phyloP scores from a whole-genome alignment of 768 basidiomycete genomes.

The Suillus cothurnatus region DNA sequence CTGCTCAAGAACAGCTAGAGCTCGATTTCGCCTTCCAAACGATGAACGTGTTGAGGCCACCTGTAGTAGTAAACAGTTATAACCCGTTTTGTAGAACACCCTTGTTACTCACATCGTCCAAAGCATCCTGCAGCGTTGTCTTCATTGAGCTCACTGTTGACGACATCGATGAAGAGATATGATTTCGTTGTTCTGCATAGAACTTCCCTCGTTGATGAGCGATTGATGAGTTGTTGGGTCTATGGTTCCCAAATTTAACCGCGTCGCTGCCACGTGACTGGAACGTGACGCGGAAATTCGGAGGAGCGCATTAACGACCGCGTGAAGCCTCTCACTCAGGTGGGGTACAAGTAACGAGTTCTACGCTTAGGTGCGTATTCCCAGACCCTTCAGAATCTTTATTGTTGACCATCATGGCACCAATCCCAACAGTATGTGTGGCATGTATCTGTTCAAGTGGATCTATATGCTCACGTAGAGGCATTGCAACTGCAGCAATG shows the following conservation, averaged over 20 bases:
- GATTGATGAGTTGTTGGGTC: conserved; percentile 1
- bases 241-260: conserved; percentile 17
- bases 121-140: conserved; percentile 54
- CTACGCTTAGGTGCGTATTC: conserved; percentile 13
- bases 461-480: conserved; percentile 14
- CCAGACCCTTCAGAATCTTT: conserved; percentile 10
- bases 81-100: neutral
- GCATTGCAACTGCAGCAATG: conserved; percentile 51
- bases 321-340: conserved; percentile 9
- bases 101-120: conserved; percentile 62
- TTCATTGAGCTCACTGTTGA: conserved; percentile 37
- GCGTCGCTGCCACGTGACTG: conserved; percentile 35
- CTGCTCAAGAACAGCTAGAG: conserved; percentile 58
- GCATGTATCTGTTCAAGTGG: neutral
- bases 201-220: neutral
- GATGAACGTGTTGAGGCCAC: conserved; percentile 65
- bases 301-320: conserved; percentile 15
- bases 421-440: conserved; percentile 54
- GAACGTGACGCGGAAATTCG: conserved; percentile 20
- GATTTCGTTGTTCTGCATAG: neutral
- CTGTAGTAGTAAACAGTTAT: conserved; percentile 40
- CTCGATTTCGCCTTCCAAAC: conserved; percentile 49
- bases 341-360: neutral
- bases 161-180: conserved; percentile 4
- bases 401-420: conserved; percentile 46